A percentile compares a stretch with the other conserved stretches of the same genome.
phyloP scores from a whole-genome alignment of 2,329 filamentous ascomycete genomes.

The Clarireedia hainanense region DNA sequence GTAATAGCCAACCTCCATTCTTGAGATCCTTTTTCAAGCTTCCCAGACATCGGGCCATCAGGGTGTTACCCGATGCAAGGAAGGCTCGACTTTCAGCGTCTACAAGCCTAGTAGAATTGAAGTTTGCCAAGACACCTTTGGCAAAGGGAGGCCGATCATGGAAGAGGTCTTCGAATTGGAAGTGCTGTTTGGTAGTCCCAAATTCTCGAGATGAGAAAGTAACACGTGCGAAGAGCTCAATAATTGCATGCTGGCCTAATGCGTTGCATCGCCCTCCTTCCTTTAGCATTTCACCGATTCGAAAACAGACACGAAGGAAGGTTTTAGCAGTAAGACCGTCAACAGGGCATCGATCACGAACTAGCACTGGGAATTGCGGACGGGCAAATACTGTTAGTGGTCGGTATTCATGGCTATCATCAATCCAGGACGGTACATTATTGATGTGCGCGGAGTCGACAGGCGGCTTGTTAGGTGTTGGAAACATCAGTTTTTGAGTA shows the following conservation, averaged over 20 bases:
- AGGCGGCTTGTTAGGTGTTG: neutral
- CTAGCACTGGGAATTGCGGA: conserved; percentile 40
- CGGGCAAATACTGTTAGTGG: conserved; percentile 40
- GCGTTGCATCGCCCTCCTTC: conserved; percentile 36
- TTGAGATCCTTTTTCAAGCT: conserved; percentile 37
- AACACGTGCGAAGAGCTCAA: conserved; percentile 59
- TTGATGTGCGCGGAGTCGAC: neutral
- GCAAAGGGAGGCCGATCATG: conserved; percentile 49
- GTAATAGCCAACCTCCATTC: conserved; percentile 33
- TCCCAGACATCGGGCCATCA: conserved; percentile 41
- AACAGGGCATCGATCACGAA: conserved; percentile 45
- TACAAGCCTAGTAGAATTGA: conserved; percentile 37
- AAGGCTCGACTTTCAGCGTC: conserved; percentile 39
- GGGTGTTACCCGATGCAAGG: conserved; percentile 27
- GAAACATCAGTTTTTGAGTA: too few relatives aligned
- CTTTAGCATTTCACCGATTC: conserved; percentile 51
- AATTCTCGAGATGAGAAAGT: conserved; percentile 47
- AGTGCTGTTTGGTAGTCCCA: conserved; percentile 45
- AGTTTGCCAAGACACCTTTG: conserved; percentile 38
- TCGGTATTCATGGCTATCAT: conserved; percentile 25
- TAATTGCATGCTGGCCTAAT: conserved; percentile 44
- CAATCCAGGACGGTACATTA: conserved; percentile 1
- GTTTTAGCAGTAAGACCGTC: conserved; percentile 40
- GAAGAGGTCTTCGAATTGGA: conserved; percentile 57
- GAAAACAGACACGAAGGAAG: conserved; percentile 53